These are phyloP conservation scores for Pharnaceum exiguum DNA, from an alignment of 148 eudicot genomes.

Conservation along the genomic window DNA sequence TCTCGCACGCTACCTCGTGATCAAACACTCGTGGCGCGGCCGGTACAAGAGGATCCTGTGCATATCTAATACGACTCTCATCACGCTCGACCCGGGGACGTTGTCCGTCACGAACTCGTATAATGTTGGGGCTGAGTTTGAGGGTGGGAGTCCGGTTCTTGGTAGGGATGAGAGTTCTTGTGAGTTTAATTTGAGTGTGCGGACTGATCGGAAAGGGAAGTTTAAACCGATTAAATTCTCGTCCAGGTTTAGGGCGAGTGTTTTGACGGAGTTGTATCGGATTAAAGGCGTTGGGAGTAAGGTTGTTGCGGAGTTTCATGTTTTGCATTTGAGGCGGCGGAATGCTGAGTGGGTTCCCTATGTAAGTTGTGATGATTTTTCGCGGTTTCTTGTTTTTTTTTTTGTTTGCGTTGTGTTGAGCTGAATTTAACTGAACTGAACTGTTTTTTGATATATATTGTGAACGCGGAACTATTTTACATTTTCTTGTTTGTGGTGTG, in stretches of 20 bases:
- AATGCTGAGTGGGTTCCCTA: slow-evolving; percentile 79
- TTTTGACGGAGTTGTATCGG: slow-evolving; percentile 84
- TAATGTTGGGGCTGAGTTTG: slow-evolving; percentile 63
- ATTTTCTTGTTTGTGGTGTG: too few species aligned
- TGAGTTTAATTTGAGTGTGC: slow-evolving; percentile 83
- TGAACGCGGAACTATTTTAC: too few species aligned
- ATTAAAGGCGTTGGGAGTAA: slow-evolving; percentile 60
- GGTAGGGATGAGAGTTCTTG: slow-evolving; percentile 78
- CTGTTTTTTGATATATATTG: neutral
- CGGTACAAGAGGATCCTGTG: slow-evolving; percentile 89
- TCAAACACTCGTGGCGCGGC: slow-evolving; percentile 97
- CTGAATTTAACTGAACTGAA: neutral
- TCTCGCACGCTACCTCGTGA: slow-evolving; percentile 63
- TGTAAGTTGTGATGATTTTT: too few species aligned
- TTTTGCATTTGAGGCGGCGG: slow-evolving; percentile 82
- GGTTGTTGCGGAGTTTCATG: slow-evolving; percentile 68
- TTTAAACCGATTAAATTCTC: slow-evolving; percentile 80
- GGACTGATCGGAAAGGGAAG: slow-evolving; percentile 89
- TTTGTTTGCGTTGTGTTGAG: neutral
- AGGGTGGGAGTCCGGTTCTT: slow-evolving; percentile 64
- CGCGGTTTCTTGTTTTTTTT: slow-evolving; percentile 3
- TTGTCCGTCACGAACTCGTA: slow-evolving; percentile 81
- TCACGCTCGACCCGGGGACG: slow-evolving; percentile 78
- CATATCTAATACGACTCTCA: slow-evolving; percentile 45
- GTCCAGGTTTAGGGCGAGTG: slow-evolving; percentile 71